Evolutionary conservation across 139 green algal species (phyloP).

Genomic region (Trebouxia sp.): DNA sequence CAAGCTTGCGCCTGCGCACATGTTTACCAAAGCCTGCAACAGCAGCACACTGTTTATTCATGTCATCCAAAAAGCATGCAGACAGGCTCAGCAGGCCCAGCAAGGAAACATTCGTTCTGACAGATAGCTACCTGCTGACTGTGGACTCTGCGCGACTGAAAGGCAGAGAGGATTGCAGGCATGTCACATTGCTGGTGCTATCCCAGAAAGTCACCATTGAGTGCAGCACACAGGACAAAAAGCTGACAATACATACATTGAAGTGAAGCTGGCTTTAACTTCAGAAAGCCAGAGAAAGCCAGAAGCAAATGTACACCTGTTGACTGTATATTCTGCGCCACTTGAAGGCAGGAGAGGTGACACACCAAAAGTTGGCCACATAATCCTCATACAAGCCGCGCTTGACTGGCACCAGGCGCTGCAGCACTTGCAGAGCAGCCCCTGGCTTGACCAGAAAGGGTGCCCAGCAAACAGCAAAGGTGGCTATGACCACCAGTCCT

Average conservation of each 20-base stretch:
- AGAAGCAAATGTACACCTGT: background rate
- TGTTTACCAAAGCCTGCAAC: slow-evolving; percentile 45
- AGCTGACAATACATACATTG: background rate
- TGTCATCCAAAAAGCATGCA: background rate
- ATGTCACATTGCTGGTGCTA: background rate
- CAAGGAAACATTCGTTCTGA: background rate
- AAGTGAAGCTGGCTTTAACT: background rate
- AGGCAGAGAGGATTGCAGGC: background rate
- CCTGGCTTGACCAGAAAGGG: slow-evolving; percentile 36
- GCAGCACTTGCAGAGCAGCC: slow-evolving; percentile 48
- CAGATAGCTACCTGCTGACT: background rate
- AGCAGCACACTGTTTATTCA: too few relatives aligned
- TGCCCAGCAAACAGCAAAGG: slow-evolving; percentile 80
- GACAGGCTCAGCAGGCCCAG: background rate
- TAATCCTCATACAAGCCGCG: slow-evolving; percentile 98
- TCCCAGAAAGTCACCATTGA: too few relatives aligned
- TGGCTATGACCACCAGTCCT: slow-evolving; percentile 56
- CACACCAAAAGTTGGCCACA: slow-evolving; percentile 98
- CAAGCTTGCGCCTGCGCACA: slow-evolving; percentile 71
- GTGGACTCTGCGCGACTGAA: background rate
- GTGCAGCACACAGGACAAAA: too few relatives aligned
- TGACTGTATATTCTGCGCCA: slow-evolving; percentile 74
- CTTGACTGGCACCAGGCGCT: slow-evolving; percentile 80
- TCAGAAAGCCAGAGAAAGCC: background rate
- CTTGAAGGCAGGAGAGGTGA: slow-evolving; percentile 77